Evolutionary conservation across 1,284 basidiomycete species (phyloP).

Genomic region (Serendipita sp.): DNA sequence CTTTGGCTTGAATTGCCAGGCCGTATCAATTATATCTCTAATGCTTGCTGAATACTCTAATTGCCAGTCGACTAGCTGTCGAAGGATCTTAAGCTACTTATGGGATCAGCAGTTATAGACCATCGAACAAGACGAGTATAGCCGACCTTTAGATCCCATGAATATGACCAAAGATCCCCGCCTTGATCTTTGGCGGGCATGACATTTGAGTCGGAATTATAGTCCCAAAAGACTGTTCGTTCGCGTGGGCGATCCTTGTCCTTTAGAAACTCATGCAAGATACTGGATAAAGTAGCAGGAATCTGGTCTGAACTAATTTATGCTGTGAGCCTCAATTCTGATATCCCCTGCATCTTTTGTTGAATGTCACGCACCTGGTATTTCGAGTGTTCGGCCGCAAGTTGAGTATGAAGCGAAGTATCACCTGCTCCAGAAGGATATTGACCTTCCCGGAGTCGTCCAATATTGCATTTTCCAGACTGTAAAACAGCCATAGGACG

Average conservation of each 20-base stretch:
- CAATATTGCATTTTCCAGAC: conserved; percentile 63
- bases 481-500: conserved; percentile 20
- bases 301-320: conserved; percentile 42
- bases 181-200: conserved; percentile 52
- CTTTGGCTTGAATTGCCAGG: conserved; percentile 66
- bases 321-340: neutral
- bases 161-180: conserved; percentile 53
- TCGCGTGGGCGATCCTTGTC: conserved; percentile 30
- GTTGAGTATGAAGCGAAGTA: conserved; percentile 60
- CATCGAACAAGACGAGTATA: conserved; percentile 15
- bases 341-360: neutral
- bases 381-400: conserved; percentile 72
- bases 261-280: conserved; percentile 58
- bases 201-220: conserved; percentile 44
- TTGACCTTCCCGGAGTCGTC: conserved; percentile 40
- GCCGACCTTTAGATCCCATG: conserved; percentile 66
- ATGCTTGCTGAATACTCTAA: conserved; percentile 50
- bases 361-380: conserved; percentile 45
- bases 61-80: conserved; percentile 66
- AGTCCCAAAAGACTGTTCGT: conserved; percentile 64
- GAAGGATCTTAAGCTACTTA: conserved; percentile 55
- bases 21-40: conserved; percentile 59
- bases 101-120: conserved; percentile 6
- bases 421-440: conserved; percentile 44
- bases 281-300: conserved; percentile 47